Evolutionary conservation across 108 stramenopile species (phyloP), one percentile per base, ranked within the genome.

Genomic region (Stephanodiscus triporus): DNA sequence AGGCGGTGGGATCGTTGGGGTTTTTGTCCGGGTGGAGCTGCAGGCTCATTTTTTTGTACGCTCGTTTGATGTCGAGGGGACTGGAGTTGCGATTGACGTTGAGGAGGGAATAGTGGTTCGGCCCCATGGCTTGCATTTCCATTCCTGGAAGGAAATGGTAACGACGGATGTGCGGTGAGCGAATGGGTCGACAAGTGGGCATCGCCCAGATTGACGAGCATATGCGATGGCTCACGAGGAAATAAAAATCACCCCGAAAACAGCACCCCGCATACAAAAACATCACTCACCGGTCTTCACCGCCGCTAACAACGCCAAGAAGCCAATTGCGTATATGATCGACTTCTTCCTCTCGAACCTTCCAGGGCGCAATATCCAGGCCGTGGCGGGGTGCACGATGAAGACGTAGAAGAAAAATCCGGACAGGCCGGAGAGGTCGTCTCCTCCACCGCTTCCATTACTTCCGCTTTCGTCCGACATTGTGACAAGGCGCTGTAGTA

Each of bases 21-120:
- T 98, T 98, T 81, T 99, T 99, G 85, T 99, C 98, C 3, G 98
- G 98, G 74, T 99, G 98, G 17, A 98, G 90, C 84, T 96, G 89
- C 16, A 98, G 84, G 53, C 90, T 86, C 38, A 97, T 84, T 58
- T 86, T 90, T 72, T 96, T 95, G 92, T 99, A 99, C 42, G 97
- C 94, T 10, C 94, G 87, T 80, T 99, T 99, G 72, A 99, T 97
- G 73, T 97, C 96, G 43, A 96, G 82, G 16, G 96, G 91, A 40
- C 87, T 95, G 48, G 93, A 92, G 32, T 85, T 81, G 43, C 97
- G 87, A 9, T 82, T 87, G 53, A 95, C 92, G 37, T 84, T 83
- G 5, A 99, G 83, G 45, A 91, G 72, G 11, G 76, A 49, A 77
- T 99, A 99, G 76, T 95, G 84, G 67, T 99, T 99, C 26, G 94